Evolutionary conservation across 306 rosid genomes (phyloP).

Genomic region (Rubus idaeus): DNA sequence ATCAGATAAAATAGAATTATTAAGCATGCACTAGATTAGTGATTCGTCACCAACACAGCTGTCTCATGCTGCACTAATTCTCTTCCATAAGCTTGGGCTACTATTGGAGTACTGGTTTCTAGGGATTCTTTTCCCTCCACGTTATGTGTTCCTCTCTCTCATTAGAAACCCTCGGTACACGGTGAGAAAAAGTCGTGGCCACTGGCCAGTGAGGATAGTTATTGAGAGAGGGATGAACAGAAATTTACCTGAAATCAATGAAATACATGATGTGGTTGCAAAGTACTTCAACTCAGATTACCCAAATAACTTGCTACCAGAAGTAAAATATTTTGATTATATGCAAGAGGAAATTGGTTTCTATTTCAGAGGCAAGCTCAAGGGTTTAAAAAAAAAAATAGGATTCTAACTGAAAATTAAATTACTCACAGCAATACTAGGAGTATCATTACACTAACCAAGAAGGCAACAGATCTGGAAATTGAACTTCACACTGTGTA

Average conservation of each 20-base stretch:
- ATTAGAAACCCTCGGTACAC: too few species aligned
- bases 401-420: background rate
- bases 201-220: background rate
- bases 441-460: background rate
- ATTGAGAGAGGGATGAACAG: background rate
- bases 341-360: background rate
- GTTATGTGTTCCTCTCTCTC: background rate
- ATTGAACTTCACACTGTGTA: conserved; percentile 13
- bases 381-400: background rate
- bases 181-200: too few species aligned
- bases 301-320: background rate
- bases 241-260: background rate
- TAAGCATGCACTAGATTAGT: conserved; percentile 2
- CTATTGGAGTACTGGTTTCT: too few species aligned
- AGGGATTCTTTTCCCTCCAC: too few species aligned
- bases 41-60: conserved; percentile 19
- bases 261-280: too few species aligned
- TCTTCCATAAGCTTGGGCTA: too few species aligned
- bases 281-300: too few species aligned
- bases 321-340: background rate
- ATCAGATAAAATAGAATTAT: background rate
- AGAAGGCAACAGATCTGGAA: background rate
- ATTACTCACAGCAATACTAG: background rate
- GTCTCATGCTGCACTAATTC: background rate
- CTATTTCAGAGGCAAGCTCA: background rate